phyloP scores from a whole-genome alignment of 202 grass and related monocot genomes.

The Tripidium arundinaceum region DNA sequence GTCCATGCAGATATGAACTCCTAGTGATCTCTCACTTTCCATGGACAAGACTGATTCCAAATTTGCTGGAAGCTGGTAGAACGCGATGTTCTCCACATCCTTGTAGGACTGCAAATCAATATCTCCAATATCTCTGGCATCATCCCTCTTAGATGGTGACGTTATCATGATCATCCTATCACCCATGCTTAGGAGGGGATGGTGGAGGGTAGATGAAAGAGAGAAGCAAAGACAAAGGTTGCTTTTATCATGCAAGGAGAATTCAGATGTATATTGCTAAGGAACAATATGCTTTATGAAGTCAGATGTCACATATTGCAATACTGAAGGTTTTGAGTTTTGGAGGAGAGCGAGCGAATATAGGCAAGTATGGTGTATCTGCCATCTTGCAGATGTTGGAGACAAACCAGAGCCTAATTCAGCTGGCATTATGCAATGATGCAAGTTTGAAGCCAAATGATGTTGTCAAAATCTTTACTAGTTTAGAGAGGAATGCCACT shows the following conservation, averaged over 20 bases:
- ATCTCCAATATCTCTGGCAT: slow-evolving; percentile 34
- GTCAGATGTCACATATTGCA: slow-evolving; percentile 3
- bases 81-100: slow-evolving; percentile 49
- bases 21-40: slow-evolving; percentile 66
- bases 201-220: slow-evolving; percentile 30
- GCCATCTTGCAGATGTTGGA: slow-evolving; percentile 81
- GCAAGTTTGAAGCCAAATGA: slow-evolving; percentile 69
- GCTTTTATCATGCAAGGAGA: slow-evolving; percentile 15
- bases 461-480: slow-evolving; percentile 71
- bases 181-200: slow-evolving; percentile 12
- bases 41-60: slow-evolving; percentile 41
- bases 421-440: slow-evolving; percentile 57
- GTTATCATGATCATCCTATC: slow-evolving; percentile 18
- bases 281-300: slow-evolving; percentile 8
- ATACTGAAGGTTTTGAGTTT: slow-evolving; percentile 54
- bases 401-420: slow-evolving; percentile 73
- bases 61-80: slow-evolving; percentile 46
- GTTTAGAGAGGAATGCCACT: slow-evolving; percentile 78
- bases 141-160: slow-evolving; percentile 18
- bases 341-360: slow-evolving; percentile 53
- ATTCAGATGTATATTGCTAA: slow-evolving; percentile 17
- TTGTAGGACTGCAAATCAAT: slow-evolving; percentile 51
- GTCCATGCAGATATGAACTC: slow-evolving; percentile 50
- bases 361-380: slow-evolving; percentile 52
- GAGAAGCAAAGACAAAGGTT: slow-evolving; percentile 12